phyloP scores from a whole-genome alignment of 2,329 filamentous ascomycete species.

The Zarea fungicola region DNA sequence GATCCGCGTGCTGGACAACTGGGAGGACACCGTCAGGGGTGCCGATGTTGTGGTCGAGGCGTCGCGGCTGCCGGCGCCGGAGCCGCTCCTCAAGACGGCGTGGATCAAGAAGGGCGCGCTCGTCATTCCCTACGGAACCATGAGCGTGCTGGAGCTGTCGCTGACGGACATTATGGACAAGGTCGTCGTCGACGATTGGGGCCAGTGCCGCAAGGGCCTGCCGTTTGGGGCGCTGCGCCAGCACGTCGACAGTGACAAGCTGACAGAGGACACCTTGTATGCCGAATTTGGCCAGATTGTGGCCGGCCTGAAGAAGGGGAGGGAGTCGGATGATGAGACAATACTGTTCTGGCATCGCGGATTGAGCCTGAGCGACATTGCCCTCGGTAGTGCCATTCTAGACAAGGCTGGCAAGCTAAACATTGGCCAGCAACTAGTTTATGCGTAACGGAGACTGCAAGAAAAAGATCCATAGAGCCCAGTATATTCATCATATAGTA shows the following conservation, averaged over 20 bases:
- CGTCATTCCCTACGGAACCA: no score
- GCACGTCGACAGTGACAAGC: conserved; percentile 13
- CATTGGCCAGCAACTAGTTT: conserved; percentile 12
- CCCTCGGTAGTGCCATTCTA: conserved; percentile 10
- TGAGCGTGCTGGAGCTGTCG: no score
- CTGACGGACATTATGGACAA: conserved; percentile 14
- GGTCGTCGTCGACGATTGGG: conserved; percentile 14
- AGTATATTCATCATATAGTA: neutral
- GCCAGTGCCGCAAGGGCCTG: conserved; percentile 14
- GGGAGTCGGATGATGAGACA: conserved; percentile 13
- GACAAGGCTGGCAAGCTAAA: conserved; percentile 11
- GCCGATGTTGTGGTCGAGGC: no score
- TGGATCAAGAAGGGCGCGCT: no score
- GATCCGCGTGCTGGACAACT: no score
- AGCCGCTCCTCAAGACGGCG: no score
- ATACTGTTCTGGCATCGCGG: conserved; percentile 15
- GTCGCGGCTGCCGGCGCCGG: no score
- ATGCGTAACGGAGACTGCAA: no score
- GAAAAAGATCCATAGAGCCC: neutral
- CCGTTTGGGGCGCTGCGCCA: conserved; percentile 13
- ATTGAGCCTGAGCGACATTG: conserved; percentile 13
- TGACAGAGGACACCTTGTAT: conserved; percentile 12
- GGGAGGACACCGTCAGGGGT: no score
- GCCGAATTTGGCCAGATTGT: conserved; percentile 14
- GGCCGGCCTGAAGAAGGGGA: conserved; percentile 10